These are phyloP conservation scores for Arthrinium phaeospermum DNA, from an alignment of 2,329 filamentous ascomycete genomes.

Conservation along the genomic window DNA sequence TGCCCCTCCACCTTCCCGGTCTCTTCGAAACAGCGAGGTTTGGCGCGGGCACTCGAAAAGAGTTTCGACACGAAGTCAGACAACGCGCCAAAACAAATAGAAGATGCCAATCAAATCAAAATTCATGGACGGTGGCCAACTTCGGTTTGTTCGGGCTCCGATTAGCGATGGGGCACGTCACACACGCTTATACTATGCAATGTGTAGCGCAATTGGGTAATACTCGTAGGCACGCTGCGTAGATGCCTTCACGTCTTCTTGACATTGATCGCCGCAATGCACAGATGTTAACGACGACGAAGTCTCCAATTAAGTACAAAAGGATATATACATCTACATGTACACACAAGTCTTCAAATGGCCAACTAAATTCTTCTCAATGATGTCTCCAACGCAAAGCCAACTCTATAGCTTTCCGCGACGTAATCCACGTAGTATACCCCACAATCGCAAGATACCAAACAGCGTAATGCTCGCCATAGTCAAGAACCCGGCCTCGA, in stretches of 20 bases:
- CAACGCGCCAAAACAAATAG: not conserved
- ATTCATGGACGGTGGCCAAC: too few relatives aligned
- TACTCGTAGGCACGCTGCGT: not conserved
- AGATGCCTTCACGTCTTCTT: not conserved
- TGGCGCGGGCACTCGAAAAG: not conserved
- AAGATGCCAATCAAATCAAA: too few relatives aligned
- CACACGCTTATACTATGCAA: not conserved
- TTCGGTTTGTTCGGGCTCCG: not conserved
- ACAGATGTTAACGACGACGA: not conserved
- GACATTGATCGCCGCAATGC: not conserved
- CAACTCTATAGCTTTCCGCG: conserved; percentile 23
- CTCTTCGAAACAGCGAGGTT: not conserved
- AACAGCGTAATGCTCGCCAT: conserved; percentile 36
- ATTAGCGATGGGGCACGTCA: not conserved
- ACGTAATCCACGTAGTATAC: conserved; percentile 26
- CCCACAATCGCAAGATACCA: conserved; percentile 23
- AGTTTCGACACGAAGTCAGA: not conserved
- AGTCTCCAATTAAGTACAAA: not conserved
- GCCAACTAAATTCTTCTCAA: not conserved
- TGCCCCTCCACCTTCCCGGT: not conserved
- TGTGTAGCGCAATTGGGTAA: not conserved
- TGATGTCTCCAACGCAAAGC: conserved; percentile 23
- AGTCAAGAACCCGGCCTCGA: conserved; percentile 52
- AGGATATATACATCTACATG: not conserved
- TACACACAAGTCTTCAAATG: not conserved